Conservation (phyloP, 2,329 filamentous ascomycete species). For the Helicocarpus griseus region DNA sequence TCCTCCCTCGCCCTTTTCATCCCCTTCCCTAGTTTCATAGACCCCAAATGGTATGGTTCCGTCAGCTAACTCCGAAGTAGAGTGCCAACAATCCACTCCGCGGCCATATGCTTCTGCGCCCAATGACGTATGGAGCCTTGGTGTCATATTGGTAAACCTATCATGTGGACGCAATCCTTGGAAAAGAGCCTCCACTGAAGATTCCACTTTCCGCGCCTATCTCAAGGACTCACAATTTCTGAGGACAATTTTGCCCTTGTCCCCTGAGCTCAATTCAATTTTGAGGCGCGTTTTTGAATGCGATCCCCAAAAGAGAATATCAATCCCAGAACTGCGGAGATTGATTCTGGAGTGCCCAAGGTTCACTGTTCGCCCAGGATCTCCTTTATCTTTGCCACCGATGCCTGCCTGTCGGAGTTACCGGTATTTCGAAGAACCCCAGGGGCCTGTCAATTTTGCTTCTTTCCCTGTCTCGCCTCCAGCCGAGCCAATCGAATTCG, state of each 20-base stretch:
- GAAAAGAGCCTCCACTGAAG: conserved; percentile 90
- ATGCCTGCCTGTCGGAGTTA: conserved; percentile 28
- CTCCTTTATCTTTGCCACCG: conserved; percentile 5
- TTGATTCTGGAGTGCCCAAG: conserved; percentile 66
- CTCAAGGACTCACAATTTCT: conserved; percentile 77
- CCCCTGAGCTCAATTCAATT: conserved; percentile 80
- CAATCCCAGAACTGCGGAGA: conserved; percentile 66
- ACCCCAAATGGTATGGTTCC: conserved; percentile 2
- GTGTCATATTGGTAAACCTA: conserved; percentile 93
- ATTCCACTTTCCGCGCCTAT: conserved; percentile 90
- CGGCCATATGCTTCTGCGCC: conserved; percentile 80
- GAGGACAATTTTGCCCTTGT: conserved; percentile 83
- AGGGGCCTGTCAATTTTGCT: conserved; percentile 26
- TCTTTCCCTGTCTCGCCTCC: conserved; percentile 27
- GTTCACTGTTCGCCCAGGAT: conserved; percentile 48
- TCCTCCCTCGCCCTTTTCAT: conserved; percentile 9
- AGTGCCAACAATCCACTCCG: conserved; percentile 74
- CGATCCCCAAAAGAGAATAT: conserved; percentile 73
- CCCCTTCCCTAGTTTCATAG: conserved; percentile 4
- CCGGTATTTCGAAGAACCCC: conserved; percentile 22
- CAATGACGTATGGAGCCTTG: conserved; percentile 97
- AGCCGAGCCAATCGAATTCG: conserved; percentile 24
- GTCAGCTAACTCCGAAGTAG: conserved; percentile 41
- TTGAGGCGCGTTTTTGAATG: conserved; percentile 78
- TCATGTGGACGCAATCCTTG: conserved; percentile 97